Percentiles rank a stretch among this genome's conserved stretches.
Evolutionary conservation across 2,329 filamentous ascomycete genomes (phyloP).

Genomic region (Phyllosticta citriasiana): DNA sequence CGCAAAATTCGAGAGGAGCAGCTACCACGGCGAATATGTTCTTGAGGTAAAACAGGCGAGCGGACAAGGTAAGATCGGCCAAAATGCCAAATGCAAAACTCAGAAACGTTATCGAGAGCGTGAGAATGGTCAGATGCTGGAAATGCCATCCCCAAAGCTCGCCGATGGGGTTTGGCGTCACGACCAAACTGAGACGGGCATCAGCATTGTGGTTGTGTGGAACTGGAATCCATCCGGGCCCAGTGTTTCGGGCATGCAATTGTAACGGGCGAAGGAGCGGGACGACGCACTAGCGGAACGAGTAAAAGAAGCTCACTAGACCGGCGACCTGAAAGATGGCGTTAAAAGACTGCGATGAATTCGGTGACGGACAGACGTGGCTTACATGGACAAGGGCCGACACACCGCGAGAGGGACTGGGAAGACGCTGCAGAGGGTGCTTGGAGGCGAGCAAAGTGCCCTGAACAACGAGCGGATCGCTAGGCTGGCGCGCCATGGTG

Average conservation of each 20-base stretch:
- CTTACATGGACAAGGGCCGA: slow-evolving; percentile 53
- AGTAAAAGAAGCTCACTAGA: slow-evolving; percentile 35
- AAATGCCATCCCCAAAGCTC: slow-evolving; percentile 49
- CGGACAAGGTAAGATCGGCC: slow-evolving; percentile 53
- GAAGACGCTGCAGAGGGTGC: slow-evolving; percentile 56
- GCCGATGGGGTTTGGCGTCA: slow-evolving; percentile 1
- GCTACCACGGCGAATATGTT: slow-evolving; percentile 57
- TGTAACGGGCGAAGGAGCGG: background rate
- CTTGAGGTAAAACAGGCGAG: slow-evolving; percentile 53
- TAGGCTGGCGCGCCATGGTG: background rate
- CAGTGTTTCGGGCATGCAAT: background rate
- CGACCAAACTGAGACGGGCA: background rate
- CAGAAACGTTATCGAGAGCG: slow-evolving; percentile 47
- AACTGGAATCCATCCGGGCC: background rate
- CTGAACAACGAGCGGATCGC: background rate
- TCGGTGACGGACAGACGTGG: background rate
- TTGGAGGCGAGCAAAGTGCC: slow-evolving; percentile 20
- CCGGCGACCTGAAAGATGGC: slow-evolving; percentile 22
- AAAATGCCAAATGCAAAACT: slow-evolving; percentile 54
- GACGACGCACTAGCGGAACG: slow-evolving; percentile 29
- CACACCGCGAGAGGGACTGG: slow-evolving; percentile 53
- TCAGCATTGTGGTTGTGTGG: background rate
- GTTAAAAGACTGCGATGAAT: background rate
- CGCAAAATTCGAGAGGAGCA: slow-evolving; percentile 60
- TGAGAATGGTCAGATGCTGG: slow-evolving; percentile 59